These are phyloP conservation scores for Gloeophyllum trabeum DNA, from an alignment of 768 basidiomycete species.

Conservation along the genomic window DNA sequence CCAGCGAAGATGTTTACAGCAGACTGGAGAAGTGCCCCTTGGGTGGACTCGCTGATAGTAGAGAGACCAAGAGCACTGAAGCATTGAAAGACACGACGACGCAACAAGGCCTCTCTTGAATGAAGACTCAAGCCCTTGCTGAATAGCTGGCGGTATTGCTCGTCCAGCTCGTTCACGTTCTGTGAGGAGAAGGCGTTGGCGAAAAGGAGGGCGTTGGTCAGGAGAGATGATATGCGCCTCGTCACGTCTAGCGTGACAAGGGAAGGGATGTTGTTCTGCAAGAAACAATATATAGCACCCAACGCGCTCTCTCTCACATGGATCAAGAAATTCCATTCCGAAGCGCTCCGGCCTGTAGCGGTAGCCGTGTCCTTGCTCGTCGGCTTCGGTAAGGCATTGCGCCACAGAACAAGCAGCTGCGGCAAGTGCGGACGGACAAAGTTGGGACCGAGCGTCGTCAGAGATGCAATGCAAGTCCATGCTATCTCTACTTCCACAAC, in stretches of 20 bases:
- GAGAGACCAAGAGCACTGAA: conserved; percentile 74
- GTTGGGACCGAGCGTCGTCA: conserved; percentile 88
- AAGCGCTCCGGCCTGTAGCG: conserved; percentile 47
- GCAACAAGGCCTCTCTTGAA: conserved; percentile 73
- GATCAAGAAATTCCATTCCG: conserved; percentile 87
- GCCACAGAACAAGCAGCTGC: conserved; percentile 91
- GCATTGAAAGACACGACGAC: conserved; percentile 81
- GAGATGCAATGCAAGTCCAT: conserved; percentile 83
- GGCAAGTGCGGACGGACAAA: conserved; percentile 91
- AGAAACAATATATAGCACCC: conserved; percentile 79
- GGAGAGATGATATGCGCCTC: conserved; percentile 73
- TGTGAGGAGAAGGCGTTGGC: conserved; percentile 72
- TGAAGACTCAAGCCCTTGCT: conserved; percentile 47
- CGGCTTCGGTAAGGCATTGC: conserved; percentile 93
- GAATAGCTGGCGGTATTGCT: conserved; percentile 23
- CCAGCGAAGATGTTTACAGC: conserved; percentile 77
- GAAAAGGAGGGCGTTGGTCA: conserved; percentile 87
- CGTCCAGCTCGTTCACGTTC: conserved; percentile 51
- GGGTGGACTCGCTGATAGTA: conserved; percentile 75
- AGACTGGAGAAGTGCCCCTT: conserved; percentile 69
- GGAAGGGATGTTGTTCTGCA: conserved; percentile 63
- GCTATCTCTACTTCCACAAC: conserved; percentile 85
- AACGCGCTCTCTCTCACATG: conserved; percentile 87
- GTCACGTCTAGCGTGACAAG: conserved; percentile 88
- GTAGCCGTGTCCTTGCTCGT: conserved; percentile 72